Base-by-base conservation (phyloP, 202 grass and related monocot genomes). In the Bolboschoenoplectus hybrid region DNA sequence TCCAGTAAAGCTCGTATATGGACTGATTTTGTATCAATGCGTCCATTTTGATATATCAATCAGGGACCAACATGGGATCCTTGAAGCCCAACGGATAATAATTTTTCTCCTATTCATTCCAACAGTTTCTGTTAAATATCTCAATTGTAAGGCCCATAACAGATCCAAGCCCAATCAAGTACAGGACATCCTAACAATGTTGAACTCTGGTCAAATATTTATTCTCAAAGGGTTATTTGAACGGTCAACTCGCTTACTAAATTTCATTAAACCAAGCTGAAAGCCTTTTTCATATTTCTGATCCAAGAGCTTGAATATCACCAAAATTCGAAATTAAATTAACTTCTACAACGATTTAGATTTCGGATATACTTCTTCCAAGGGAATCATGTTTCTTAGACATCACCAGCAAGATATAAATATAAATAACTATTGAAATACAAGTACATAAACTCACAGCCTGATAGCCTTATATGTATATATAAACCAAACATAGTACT, bases 401-500 rank as follows among this genome's bases (percentile, higher is more conserved):
- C 72, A 51, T 52, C 49, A 75, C 26, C 45, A 53, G 1, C 9
- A 75, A 75, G 6, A 17, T 53, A 52, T 14, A 43, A 0, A 40
- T 11, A 55, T 2, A 43, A 2, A 26, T 13, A 34, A 13, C 11
- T 12, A 16, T 34, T 75, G 6, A 72, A 20, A 72, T 45, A 19
- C 41, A 71, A 71, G 9, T 74, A 74, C 17, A 52, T 75, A 75
- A 74, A 75, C 47, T 45, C 45, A 75, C 13, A 51, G 9, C 47
- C 12, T 68, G 11, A 43, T 34, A 35, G 72, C 72, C 26, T 26
- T 26, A 26, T 26, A 75, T 36, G 5, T 11, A 53, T 75, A 14
- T 53, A 75, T 52, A 75, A 75, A 75, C 49, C 72, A 53, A 53
- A 53, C 47, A 9, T 52, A 75, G 53, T 75, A 53, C 47, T 52